Evolutionary conservation across 768 basidiomycete species (phyloP).

Genomic region (Exidia glandulosa): DNA sequence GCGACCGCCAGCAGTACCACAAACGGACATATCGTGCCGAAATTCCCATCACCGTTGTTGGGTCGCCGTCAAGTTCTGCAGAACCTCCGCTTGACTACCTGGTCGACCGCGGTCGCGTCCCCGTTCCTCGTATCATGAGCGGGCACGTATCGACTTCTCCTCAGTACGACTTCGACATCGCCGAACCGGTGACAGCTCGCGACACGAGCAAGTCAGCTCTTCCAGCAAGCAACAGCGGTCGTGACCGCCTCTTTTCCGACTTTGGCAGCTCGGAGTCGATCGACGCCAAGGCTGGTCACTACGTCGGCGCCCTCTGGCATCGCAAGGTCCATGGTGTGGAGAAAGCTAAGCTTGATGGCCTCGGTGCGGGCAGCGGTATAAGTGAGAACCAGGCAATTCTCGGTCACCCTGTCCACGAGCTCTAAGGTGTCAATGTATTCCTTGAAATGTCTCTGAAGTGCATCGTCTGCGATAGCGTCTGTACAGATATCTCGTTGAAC

Average conservation of each 20-base stretch:
- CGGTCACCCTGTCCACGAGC: too few relatives aligned
- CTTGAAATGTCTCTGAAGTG: too few relatives aligned
- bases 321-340: not conserved
- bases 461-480: too few relatives aligned
- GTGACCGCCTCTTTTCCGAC: not conserved
- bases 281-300: not conserved
- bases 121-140: not conserved
- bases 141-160: not conserved
- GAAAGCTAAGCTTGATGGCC: too few relatives aligned
- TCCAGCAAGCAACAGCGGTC: not conserved
- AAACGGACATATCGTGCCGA: not conserved
- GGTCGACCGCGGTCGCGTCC: not conserved
- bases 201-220: not conserved
- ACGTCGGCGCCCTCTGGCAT: not conserved
- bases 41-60: not conserved
- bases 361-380: too few relatives aligned
- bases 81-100: not conserved
- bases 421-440: too few relatives aligned
- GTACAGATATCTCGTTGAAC: too few relatives aligned
- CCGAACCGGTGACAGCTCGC: not conserved
- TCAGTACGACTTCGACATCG: not conserved
- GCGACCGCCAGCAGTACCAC: not conserved
- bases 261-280: not conserved
- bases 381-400: too few relatives aligned
- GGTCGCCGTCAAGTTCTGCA: not conserved